Conservation (phyloP, 192 early-diverging fungal genomes). For the Backusella morwellensis region DNA sequence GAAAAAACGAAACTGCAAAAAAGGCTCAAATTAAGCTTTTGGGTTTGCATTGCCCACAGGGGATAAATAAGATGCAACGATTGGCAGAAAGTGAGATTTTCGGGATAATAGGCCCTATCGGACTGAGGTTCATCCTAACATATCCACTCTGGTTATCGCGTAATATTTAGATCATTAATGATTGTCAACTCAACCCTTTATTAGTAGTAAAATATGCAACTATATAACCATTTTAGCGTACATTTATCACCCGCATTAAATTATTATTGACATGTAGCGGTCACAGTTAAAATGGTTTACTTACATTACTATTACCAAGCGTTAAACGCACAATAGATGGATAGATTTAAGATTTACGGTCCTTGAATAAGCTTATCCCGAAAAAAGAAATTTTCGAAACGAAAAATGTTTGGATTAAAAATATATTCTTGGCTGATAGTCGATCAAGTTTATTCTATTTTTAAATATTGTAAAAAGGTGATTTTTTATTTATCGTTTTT, state of each 20-base stretch:
- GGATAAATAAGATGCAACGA: neutral
- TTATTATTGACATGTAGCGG: neutral
- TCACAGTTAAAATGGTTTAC: neutral
- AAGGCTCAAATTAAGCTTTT: conserved; percentile 4
- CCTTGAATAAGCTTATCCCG: neutral
- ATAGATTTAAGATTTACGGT: neutral
- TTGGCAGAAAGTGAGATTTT: neutral
- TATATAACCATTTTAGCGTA: conserved; percentile 1
- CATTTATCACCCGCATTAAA: neutral
- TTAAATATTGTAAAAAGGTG: neutral
- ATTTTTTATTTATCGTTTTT: neutral
- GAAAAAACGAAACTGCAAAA: neutral
- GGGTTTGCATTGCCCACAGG: neutral
- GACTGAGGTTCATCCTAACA: neutral
- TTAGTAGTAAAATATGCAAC: neutral
- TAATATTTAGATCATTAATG: neutral
- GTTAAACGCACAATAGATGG: neutral
- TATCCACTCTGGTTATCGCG: too few species aligned
- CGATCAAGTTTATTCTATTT: neutral
- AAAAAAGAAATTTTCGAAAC: neutral
- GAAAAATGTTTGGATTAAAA: neutral
- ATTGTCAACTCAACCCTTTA: neutral
- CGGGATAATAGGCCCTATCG: neutral
- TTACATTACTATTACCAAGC: neutral
- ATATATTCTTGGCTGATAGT: neutral